Conservation (phyloP, 192 early-diverging fungal species). For the Funneliformis geosporum region DNA sequence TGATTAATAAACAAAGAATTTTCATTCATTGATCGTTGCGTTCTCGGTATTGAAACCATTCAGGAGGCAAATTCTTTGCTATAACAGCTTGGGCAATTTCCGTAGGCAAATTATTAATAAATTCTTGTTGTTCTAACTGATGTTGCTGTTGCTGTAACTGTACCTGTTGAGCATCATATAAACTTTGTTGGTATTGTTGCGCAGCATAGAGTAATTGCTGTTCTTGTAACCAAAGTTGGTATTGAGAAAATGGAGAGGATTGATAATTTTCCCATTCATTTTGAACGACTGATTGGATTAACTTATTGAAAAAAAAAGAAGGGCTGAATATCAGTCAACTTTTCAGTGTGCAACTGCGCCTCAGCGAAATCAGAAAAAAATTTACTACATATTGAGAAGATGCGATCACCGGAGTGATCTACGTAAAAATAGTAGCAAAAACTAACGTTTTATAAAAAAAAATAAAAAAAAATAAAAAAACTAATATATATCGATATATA, state of each 20-base stretch:
- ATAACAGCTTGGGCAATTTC: constrained; percentile 21
- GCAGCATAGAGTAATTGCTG: neutral
- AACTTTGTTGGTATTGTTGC: constrained; percentile 8
- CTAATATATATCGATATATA: neutral
- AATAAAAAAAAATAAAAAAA: neutral
- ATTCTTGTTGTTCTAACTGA: neutral
- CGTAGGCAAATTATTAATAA: constrained; percentile 15
- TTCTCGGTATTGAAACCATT: constrained; percentile 28
- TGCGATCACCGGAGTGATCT: neutral
- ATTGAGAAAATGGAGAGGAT: neutral
- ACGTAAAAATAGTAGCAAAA: neutral
- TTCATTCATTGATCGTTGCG: neutral
- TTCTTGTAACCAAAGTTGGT: neutral
- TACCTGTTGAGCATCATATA: neutral
- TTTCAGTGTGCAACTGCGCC: neutral
- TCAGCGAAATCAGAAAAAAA: neutral
- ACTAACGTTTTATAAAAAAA: neutral
- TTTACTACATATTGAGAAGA: no score
- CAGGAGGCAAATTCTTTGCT: constrained; percentile 6
- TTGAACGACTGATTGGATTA: constrained; percentile 26
- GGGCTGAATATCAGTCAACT: neutral
- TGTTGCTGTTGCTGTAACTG: neutral
- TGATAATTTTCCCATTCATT: constrained; percentile 14
- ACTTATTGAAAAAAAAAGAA: neutral
- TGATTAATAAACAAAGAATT: neutral